phyloP scores from a whole-genome alignment of 2,329 filamentous ascomycete genomes.

The Diaporthe longicolla region DNA sequence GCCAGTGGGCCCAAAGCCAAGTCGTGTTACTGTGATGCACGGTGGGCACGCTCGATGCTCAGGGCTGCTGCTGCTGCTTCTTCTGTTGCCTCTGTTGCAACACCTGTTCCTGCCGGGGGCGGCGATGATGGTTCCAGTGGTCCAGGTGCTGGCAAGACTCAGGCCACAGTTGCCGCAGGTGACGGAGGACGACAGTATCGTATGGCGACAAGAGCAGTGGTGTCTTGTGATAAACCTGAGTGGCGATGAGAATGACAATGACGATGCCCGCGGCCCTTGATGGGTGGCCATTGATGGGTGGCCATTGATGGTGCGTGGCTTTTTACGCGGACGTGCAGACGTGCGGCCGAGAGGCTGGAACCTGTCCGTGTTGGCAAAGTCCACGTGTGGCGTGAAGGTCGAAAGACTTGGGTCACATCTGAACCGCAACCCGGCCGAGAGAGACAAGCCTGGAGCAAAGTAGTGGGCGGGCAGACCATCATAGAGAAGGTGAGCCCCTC shows the following conservation, averaged over 20 bases:
- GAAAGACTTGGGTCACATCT: neutral
- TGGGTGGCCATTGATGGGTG: neutral
- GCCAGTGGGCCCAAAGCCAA: neutral
- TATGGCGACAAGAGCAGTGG: conserved; percentile 17
- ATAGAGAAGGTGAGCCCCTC: conserved; percentile 12
- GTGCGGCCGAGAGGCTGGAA: neutral
- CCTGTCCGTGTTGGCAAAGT: neutral
- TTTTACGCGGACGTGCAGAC: neutral
- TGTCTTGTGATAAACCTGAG: conserved; percentile 16
- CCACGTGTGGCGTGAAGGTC: conserved; percentile 25
- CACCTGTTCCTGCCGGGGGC: neutral
- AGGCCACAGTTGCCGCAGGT: neutral
- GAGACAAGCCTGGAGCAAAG: neutral
- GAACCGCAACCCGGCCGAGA: neutral
- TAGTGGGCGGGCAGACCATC: neutral
- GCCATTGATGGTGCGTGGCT: neutral
- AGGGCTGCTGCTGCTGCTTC: neutral
- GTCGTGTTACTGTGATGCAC: neutral
- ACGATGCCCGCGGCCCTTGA: neutral
- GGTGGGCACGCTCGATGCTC: neutral
- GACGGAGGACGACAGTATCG: neutral
- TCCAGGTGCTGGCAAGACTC: neutral
- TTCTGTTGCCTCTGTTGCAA: neutral
- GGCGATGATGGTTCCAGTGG: neutral
- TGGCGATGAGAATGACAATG: conserved; percentile 4